Conservation (phyloP, 176 grass and related monocot species). For the Typha latifolia region DNA sequence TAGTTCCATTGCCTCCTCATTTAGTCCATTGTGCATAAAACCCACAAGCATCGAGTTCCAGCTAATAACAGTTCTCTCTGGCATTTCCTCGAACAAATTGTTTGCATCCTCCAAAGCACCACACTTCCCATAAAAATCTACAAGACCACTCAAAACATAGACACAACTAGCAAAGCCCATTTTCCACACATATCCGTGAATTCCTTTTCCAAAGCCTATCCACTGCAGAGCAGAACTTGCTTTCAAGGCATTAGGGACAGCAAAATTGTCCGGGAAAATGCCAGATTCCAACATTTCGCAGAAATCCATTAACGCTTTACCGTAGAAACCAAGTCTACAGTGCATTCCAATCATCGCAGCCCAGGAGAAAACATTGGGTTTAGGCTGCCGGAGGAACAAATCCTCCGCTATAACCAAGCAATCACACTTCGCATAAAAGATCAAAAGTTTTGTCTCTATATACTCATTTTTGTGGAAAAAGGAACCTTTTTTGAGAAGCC, state of each 20-base stretch:
- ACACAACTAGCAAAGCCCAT: constrained; percentile 16
- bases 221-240: constrained; percentile 8
- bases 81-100: constrained; percentile 16
- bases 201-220: constrained; percentile 3
- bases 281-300: constrained; percentile 6
- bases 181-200: constrained; percentile 11
- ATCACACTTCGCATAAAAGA: constrained; percentile 20
- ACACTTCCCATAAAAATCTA: constrained; percentile 23
- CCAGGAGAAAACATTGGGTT: constrained; percentile 15
- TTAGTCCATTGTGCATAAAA: constrained; percentile 9
- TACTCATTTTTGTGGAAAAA: constrained; percentile 18
- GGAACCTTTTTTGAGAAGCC: constrained; percentile 2
- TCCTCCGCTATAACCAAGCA: constrained; percentile 8
- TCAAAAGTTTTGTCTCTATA: constrained; percentile 16
- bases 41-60: constrained; percentile 20
- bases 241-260: constrained; percentile 17
- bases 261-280: constrained; percentile 16
- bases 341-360: constrained; percentile 18
- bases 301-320: constrained; percentile 5
- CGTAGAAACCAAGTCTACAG: constrained; percentile 3
- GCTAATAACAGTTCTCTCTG: constrained; percentile 11
- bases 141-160: constrained; percentile 21
- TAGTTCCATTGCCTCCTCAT: constrained; percentile 6
- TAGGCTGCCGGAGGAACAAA: constrained; percentile 7
- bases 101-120: neutral